Percentiles rank a stretch among this genome's conserved stretches.
Evolutionary conservation across 83 land plant species (phyloP).

Genomic region (Larix sibirica): DNA sequence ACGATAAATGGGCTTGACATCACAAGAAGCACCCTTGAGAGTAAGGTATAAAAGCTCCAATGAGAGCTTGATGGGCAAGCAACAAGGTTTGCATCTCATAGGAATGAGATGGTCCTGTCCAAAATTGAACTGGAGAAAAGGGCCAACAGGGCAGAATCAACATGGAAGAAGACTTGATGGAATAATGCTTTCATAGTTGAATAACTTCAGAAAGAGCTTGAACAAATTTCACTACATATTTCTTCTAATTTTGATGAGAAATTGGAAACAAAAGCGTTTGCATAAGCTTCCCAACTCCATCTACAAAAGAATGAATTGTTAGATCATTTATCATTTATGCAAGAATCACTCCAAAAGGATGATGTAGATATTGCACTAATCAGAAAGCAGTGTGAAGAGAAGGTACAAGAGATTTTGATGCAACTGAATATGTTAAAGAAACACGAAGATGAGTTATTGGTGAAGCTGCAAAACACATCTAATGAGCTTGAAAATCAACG

Average conservation of each 20-base stretch:
- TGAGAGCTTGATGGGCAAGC: conserved; percentile 43
- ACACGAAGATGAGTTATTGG: conserved; percentile 28
- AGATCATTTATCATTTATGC: conserved; percentile 30
- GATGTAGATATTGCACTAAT: conserved; percentile 17
- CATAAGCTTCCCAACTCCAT: conserved; percentile 24
- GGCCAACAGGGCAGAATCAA: conserved; percentile 43
- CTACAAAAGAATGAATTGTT: conserved; percentile 26
- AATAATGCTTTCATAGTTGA: conserved; percentile 56
- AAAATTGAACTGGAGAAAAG: conserved; percentile 55
- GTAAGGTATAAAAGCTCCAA: conserved; percentile 41
- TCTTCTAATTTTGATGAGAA: conserved; percentile 59
- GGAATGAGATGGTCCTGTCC: conserved; percentile 23
- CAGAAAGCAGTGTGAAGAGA: conserved; percentile 10
- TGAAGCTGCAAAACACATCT: conserved; percentile 31
- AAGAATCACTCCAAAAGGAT: conserved; percentile 33
- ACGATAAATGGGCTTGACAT: background rate
- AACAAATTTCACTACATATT: conserved; percentile 55
- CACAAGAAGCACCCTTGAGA: conserved; percentile 22
- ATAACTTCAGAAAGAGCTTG: conserved; percentile 64
- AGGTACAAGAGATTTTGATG: conserved; percentile 25
- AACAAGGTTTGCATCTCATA: conserved; percentile 31
- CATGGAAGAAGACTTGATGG: conserved; percentile 51
- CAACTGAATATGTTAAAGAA: conserved; percentile 31
- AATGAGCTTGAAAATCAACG: conserved; percentile 28
- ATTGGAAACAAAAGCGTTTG: conserved; percentile 43